A percentile compares a stretch with the other conserved stretches of the same genome.
phyloP scores from a whole-genome alignment of 495 filamentous ascomycete species.

The Neurospora sp. region DNA sequence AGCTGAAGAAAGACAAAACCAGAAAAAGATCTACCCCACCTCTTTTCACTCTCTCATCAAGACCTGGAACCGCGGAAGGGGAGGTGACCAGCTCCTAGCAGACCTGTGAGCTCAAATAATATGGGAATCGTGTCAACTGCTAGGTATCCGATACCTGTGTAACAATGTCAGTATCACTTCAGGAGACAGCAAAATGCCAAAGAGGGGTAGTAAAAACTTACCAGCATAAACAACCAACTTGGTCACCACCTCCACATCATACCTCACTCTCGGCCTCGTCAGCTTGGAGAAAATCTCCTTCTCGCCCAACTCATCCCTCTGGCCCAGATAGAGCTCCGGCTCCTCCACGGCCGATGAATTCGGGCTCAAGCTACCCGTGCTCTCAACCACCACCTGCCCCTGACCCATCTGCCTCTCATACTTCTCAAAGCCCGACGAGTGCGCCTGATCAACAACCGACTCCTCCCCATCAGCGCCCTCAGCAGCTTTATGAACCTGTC shows the following conservation, averaged over 20 bases:
- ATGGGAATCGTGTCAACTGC: constrained; percentile 59
- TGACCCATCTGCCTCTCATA: constrained; percentile 43
- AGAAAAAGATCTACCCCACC: neutral
- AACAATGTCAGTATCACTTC: no score
- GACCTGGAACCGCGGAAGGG: neutral
- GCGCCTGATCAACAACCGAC: neutral
- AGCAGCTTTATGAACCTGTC: constrained; percentile 11
- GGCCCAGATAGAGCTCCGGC: constrained; percentile 23
- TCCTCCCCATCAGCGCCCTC: constrained; percentile 8
- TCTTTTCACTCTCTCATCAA: neutral
- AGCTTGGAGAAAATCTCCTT: constrained; percentile 77
- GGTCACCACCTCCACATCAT: constrained; percentile 95
- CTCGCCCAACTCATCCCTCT: constrained; percentile 48
- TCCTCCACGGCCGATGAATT: constrained; percentile 5
- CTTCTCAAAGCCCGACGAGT: constrained; percentile 21
- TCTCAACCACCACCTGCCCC: constrained; percentile 54
- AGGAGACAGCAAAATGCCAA: no score
- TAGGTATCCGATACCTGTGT: constrained; percentile 58
- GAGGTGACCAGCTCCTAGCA: constrained; percentile 33
- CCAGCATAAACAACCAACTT: constrained; percentile 93
- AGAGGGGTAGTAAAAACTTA: constrained; percentile 20
- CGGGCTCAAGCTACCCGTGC: constrained; percentile 1
- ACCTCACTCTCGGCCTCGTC: constrained; percentile 79
- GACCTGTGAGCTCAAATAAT: constrained; percentile 53
- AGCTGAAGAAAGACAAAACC: neutral